phyloP scores from a whole-genome alignment of 305 asterid genomes.

The Solanum aculeatissimum region DNA sequence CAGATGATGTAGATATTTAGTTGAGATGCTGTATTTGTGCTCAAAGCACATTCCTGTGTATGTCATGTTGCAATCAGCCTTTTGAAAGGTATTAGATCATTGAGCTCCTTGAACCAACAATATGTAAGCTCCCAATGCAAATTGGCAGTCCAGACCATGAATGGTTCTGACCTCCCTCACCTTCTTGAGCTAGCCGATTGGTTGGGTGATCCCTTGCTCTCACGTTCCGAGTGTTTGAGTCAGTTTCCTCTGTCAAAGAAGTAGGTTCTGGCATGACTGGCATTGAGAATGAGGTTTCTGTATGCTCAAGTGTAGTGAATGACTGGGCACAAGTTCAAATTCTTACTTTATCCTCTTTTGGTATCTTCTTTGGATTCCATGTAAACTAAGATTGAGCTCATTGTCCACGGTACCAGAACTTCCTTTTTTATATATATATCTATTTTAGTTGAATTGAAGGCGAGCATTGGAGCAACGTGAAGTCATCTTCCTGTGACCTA shows the following conservation, averaged over 20 bases:
- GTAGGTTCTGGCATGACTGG: background rate
- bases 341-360: background rate
- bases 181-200: background rate
- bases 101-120: background rate
- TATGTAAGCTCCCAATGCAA: background rate
- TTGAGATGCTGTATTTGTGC: background rate
- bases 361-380: background rate
- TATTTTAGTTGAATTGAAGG: background rate
- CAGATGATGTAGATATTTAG: constrained; percentile 38
- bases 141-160: background rate
- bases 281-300: background rate
- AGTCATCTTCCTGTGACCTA: background rate
- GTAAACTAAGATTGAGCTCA: background rate
- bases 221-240: background rate
- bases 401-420: background rate
- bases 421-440: background rate
- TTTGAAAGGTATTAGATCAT: background rate
- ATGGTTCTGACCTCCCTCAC: background rate
- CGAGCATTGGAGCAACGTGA: background rate
- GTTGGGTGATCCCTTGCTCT: background rate
- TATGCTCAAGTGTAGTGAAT: background rate
- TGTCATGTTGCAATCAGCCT: background rate
- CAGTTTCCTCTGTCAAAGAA: background rate
- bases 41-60: background rate
- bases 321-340: background rate